Conservation (phyloP, 257 asterid genomes). For the Prunella vulgaris region DNA sequence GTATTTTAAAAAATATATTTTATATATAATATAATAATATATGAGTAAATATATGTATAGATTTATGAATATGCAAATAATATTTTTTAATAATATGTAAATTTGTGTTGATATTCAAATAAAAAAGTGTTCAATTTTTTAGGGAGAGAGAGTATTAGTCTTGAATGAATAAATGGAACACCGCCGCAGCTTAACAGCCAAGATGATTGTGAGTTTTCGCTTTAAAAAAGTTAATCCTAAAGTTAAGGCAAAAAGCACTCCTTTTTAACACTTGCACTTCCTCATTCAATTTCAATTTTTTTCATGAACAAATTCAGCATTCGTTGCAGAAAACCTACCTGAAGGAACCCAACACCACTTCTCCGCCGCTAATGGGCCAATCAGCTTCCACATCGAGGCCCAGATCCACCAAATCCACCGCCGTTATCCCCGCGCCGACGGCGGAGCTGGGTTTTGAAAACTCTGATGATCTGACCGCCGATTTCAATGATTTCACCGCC, state of each 20-base stretch:
- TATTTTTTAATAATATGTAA: too few relatives aligned
- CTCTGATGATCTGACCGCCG: constrained; percentile 17
- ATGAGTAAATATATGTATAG: too few relatives aligned
- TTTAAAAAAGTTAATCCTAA: constrained; percentile 15
- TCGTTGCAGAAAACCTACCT: constrained; percentile 4
- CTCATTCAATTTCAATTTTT: constrained; percentile 1
- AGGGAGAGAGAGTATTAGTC: not conserved
- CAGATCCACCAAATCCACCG: constrained; percentile 29
- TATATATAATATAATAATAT: too few relatives aligned
- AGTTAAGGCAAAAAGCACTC: constrained; percentile 17
- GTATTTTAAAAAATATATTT: too few relatives aligned
- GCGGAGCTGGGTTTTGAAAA: constrained; percentile 9
- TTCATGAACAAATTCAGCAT: not conserved
- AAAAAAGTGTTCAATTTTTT: too few relatives aligned
- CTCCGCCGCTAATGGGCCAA: constrained; percentile 60
- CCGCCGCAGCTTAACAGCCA: not conserved
- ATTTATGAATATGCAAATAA: too few relatives aligned
- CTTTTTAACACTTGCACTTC: constrained; percentile 26
- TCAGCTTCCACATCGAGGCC: constrained; percentile 44
- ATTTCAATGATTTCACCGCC: not conserved
- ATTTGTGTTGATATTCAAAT: too few relatives aligned
- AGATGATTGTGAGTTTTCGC: not conserved
- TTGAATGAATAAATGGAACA: not conserved
- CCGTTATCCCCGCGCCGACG: constrained; percentile 15
- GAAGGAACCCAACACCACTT: not conserved